These are phyloP conservation scores for Agaricus sinodeliciosus DNA, from an alignment of 768 basidiomycete species.

Conservation along the genomic window DNA sequence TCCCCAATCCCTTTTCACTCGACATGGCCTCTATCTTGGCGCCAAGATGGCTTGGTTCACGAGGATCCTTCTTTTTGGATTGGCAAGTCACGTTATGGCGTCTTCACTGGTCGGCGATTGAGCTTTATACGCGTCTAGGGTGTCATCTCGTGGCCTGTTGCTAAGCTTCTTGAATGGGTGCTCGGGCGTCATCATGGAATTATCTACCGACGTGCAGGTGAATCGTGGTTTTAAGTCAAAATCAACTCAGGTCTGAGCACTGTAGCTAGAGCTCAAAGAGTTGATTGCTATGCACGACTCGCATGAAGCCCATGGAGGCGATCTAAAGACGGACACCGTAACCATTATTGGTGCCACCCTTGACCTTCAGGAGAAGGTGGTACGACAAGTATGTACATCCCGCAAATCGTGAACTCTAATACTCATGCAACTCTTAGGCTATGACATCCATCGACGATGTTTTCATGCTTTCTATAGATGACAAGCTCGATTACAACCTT, in stretches of 20 bases:
- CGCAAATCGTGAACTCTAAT: neutral
- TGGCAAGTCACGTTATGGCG: slow-evolving; percentile 38
- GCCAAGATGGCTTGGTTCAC: slow-evolving; percentile 79
- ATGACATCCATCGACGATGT: slow-evolving; percentile 79
- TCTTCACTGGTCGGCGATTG: neutral
- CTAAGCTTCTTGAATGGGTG: slow-evolving; percentile 70
- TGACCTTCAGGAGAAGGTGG: slow-evolving; percentile 84
- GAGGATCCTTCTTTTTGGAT: slow-evolving; percentile 54
- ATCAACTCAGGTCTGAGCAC: neutral
- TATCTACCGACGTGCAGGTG: slow-evolving; percentile 39
- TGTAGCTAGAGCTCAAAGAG: slow-evolving; percentile 69
- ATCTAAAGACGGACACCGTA: slow-evolving; percentile 81
- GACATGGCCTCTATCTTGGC: slow-evolving; percentile 83
- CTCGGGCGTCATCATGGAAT: slow-evolving; percentile 87
- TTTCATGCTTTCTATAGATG: slow-evolving; percentile 85
- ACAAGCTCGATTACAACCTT: slow-evolving; percentile 74
- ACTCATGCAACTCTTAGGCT: slow-evolving; percentile 33
- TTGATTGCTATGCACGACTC: slow-evolving; percentile 84
- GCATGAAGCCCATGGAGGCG: slow-evolving; percentile 70
- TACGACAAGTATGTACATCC: slow-evolving; percentile 44
- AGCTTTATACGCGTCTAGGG: slow-evolving; percentile 34
- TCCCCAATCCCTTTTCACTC: slow-evolving; percentile 87
- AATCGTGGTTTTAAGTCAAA: neutral
- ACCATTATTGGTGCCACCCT: slow-evolving; percentile 87
- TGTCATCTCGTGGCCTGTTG: slow-evolving; percentile 78